A percentile compares a stretch with the other conserved stretches of the same genome.
Evolutionary conservation across 495 filamentous ascomycete genomes (phyloP).

Genomic region (Amphirosellinia nigrospora): DNA sequence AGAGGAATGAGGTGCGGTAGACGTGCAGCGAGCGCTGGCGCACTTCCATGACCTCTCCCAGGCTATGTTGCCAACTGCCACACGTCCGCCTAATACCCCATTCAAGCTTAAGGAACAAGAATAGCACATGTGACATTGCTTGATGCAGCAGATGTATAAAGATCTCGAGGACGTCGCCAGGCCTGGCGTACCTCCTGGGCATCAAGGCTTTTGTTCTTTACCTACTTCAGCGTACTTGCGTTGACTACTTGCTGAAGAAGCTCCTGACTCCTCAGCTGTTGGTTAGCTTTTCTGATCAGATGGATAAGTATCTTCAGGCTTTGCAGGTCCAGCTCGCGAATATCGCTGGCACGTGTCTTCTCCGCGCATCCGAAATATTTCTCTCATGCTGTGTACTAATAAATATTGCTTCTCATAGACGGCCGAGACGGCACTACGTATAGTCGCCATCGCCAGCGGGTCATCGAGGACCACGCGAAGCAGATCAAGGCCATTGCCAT

Average conservation of each 20-base stretch:
- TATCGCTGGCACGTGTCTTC: slow-evolving; percentile 23
- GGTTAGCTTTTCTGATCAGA: slow-evolving; percentile 21
- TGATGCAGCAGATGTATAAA: slow-evolving; percentile 25
- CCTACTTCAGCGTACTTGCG: slow-evolving; percentile 17
- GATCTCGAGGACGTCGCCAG: slow-evolving; percentile 10
- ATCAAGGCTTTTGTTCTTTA: slow-evolving; percentile 18
- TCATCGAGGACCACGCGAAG: slow-evolving; percentile 34
- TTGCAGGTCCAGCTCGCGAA: slow-evolving; percentile 18
- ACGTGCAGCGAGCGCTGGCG: slow-evolving; percentile 26
- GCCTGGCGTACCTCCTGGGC: slow-evolving; percentile 19
- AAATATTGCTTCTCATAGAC: background rate
- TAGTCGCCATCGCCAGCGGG: slow-evolving; percentile 28
- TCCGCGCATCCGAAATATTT: background rate
- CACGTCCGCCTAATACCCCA: slow-evolving; percentile 4
- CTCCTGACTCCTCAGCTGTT: slow-evolving; percentile 24
- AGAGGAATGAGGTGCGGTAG: slow-evolving; percentile 21
- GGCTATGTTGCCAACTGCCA: slow-evolving; percentile 25
- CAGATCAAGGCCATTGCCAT: slow-evolving; percentile 26
- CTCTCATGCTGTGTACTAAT: background rate
- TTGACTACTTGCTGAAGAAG: slow-evolving; percentile 27
- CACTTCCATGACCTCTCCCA: slow-evolving; percentile 27
- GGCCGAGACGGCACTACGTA: background rate
- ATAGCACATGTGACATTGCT: slow-evolving; percentile 21
- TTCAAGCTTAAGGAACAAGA: slow-evolving; percentile 28
- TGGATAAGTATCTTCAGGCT: slow-evolving; percentile 24